Evolutionary conservation across 441 rosid species (phyloP), one percentile per base, ranked within the genome.

Genomic region (Raphanus hybrid): DNA sequence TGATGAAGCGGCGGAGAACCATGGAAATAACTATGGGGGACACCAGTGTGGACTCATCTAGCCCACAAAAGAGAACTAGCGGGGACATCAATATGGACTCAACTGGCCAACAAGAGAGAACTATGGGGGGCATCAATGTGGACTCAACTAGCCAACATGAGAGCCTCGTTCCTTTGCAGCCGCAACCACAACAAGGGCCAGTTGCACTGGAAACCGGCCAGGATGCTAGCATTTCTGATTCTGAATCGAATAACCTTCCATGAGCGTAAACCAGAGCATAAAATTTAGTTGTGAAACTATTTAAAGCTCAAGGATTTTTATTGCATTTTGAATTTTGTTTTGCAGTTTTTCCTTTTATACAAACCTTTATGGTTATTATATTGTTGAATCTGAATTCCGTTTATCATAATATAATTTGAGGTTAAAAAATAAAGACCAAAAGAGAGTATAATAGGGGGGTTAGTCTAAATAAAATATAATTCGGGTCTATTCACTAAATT

Each of bases 181-280:
- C 15, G 64, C 55, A 61, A 11, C 79, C 57, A 69, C 75, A 61
- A 34, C 29, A 75, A 14, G 55, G 29, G 39, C 27, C 27, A 11
- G 18, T 10, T 14, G 64, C 9, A 26, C 15, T 27, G 59, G 75
- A 43, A 7, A 32, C 35, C 6, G 55, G 63, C 35, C 41, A 48
- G 12, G 39, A 69, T 61, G 54, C 18, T 50, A 6, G 12, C 12
- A 35, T 14, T 70, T 68, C 20, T 37, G 16, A 37, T 35, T 50
- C 27, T 14, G 35, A 2, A 59, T 14, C 58, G 8, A 50, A 14
- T 5, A 50, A 43, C 20, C 54, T 8, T 70, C 26, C 26, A 35
- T 35, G 27, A 32, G n/a, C 32, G 3, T 58, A 23, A 52, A 52
- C 20, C 3, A 6, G 20, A 15, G 7, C 8, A 52, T 6, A 8